Evolutionary conservation across 345 rosid genomes (phyloP).

Genomic region (Corchorus olitorius): DNA sequence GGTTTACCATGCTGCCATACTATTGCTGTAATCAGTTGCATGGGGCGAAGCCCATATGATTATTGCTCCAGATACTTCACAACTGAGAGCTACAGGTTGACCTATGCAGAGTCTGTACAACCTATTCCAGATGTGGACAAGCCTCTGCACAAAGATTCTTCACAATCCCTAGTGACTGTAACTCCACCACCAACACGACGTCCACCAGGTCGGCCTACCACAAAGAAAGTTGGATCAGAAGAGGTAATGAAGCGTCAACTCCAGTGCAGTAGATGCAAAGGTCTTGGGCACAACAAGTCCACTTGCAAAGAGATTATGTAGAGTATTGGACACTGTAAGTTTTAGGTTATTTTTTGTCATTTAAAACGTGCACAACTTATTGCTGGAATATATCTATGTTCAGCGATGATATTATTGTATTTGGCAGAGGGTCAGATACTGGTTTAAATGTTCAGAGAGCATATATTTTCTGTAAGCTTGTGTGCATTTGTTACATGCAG

Average conservation of each 20-base stretch:
- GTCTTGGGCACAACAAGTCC: slow-evolving; percentile 94
- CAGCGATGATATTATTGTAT: neutral
- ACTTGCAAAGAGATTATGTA: slow-evolving; percentile 82
- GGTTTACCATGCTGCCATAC: slow-evolving; percentile 90
- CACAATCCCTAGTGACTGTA: slow-evolving; percentile 62
- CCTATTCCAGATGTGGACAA: slow-evolving; percentile 63
- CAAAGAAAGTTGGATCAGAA: slow-evolving; percentile 57
- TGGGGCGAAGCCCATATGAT: slow-evolving; percentile 62
- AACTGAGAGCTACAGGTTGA: slow-evolving; percentile 64
- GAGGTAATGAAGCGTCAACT: slow-evolving; percentile 83
- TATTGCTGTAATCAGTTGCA: slow-evolving; percentile 60
- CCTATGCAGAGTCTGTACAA: slow-evolving; percentile 66
- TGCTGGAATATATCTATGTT: neutral
- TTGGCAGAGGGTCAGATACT: neutral
- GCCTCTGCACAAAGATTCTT: slow-evolving; percentile 42
- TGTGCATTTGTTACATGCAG: slow-evolving; percentile 1
- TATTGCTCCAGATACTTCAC: slow-evolving; percentile 77
- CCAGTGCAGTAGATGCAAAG: slow-evolving; percentile 98
- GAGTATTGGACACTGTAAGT: slow-evolving; percentile 40
- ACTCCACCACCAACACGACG: slow-evolving; percentile 86
- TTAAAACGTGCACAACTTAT: neutral
- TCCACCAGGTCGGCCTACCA: slow-evolving; percentile 85
- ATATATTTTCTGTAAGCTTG: neutral
- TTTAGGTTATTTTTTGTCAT: slow-evolving; percentile 5
- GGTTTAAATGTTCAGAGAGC: neutral